Percentiles rank a stretch among this genome's conserved stretches.
Conservation (phyloP, 352 stramenopile species). For the Phytophthora cactorum region DNA sequence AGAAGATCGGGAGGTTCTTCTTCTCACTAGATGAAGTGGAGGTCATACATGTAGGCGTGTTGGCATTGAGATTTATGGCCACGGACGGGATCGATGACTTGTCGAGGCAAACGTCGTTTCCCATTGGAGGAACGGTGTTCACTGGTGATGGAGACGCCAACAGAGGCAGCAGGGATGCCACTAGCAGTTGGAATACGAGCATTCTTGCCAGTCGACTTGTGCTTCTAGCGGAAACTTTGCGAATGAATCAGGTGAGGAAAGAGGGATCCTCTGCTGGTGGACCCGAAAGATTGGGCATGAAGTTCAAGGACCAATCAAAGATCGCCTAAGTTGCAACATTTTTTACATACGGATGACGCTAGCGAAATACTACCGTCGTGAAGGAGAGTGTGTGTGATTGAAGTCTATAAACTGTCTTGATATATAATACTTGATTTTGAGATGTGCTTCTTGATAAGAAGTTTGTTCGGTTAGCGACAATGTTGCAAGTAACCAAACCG, state of each 20-base stretch:
- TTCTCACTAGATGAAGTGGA: conserved; percentile 11
- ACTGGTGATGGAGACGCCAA: conserved; percentile 3
- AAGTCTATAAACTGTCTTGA: too few species aligned
- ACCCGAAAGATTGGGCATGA: background rate
- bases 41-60: background rate
- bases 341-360: too few species aligned
- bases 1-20: conserved; percentile 47
- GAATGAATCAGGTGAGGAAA: conserved; percentile 8
- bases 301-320: conserved; percentile 13
- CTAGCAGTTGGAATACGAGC: conserved; percentile 5
- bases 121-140: background rate
- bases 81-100: conserved; percentile 19
- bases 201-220: conserved; percentile 12
- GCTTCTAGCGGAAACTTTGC: conserved; percentile 6
- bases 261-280: background rate
- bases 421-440: too few species aligned
- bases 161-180: conserved; percentile 8
- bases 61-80: conserved; percentile 2
- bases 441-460: too few species aligned
- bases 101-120: conserved; percentile 28
- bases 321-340: too few species aligned
- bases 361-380: too few species aligned
- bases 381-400: too few species aligned
- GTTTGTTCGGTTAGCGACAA: too few species aligned
- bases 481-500: too few species aligned